These are phyloP conservation scores for Phaffomyces antillensis DNA, from an alignment of 805 yeast genomes.

Conservation along the genomic window DNA sequence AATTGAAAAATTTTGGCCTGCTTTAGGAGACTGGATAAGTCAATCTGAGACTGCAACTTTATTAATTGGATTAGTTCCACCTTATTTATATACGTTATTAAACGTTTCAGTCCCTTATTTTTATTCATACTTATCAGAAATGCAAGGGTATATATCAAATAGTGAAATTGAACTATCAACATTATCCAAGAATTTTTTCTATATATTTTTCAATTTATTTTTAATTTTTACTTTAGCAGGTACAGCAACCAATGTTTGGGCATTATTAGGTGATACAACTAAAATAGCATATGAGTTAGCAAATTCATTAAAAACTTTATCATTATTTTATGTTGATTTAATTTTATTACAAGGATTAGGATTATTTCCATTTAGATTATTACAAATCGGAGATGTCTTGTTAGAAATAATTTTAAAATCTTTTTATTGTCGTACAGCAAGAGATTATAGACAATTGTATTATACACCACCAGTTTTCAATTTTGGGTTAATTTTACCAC, in stretches of 20 bases:
- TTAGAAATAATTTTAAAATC: constrained; percentile 59
- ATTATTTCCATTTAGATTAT: constrained; percentile 78
- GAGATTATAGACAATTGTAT: constrained; percentile 69
- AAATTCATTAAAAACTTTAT: constrained; percentile 66
- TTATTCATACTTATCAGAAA: constrained; percentile 53
- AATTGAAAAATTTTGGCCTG: constrained; percentile 78
- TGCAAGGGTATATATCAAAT: constrained; percentile 86
- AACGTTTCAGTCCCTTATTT: constrained; percentile 80
- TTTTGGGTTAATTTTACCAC: constrained; percentile 87
- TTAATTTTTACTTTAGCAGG: constrained; percentile 92
- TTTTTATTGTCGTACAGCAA: constrained; percentile 62
- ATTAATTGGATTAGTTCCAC: constrained; percentile 85
- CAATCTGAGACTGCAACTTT: constrained; percentile 61
- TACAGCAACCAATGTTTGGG: constrained; percentile 76
- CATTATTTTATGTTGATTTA: constrained; percentile 86
- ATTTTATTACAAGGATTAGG: constrained; percentile 79
- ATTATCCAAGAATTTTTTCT: constrained; percentile 89
- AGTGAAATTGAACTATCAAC: constrained; percentile 92
- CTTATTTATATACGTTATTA: constrained; percentile 80
- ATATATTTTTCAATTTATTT: constrained; percentile 88
- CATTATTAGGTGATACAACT: constrained; percentile 79
- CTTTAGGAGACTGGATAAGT: constrained; percentile 60
- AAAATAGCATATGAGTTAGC: constrained; percentile 86
- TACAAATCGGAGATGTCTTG: constrained; percentile 71
- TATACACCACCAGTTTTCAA: constrained; percentile 83